Conservation (phyloP, 495 filamentous ascomycete species). For the Niebla homalea region DNA sequence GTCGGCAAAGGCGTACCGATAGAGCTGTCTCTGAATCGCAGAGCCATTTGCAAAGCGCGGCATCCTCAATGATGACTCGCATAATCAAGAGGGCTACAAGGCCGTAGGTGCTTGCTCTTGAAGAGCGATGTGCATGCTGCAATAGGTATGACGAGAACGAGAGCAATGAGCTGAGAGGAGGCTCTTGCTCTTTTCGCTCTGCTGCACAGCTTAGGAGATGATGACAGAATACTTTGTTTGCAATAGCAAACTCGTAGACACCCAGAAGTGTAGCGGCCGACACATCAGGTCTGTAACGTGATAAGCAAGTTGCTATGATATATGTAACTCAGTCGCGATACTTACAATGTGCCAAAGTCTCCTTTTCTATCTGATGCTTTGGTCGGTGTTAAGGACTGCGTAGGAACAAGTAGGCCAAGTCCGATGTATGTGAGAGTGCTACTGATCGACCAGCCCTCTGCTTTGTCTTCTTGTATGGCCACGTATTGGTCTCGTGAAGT, state of each 20-base stretch:
- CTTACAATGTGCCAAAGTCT: slow-evolving; percentile 58
- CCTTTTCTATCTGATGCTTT: slow-evolving; percentile 63
- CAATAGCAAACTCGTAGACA: slow-evolving; percentile 84
- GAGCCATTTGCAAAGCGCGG: slow-evolving; percentile 67
- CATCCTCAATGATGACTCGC: slow-evolving; percentile 80
- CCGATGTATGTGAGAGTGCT: slow-evolving; percentile 76
- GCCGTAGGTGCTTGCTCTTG: slow-evolving; percentile 63
- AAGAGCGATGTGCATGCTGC: slow-evolving; percentile 81
- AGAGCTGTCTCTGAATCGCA: slow-evolving; percentile 69
- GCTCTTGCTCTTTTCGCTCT: slow-evolving; percentile 52
- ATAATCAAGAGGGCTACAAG: slow-evolving; percentile 72
- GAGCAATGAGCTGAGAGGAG: slow-evolving; percentile 69
- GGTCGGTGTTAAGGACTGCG: slow-evolving; percentile 42
- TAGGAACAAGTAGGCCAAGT: slow-evolving; percentile 59
- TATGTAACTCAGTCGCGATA: not conserved
- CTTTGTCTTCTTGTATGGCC: slow-evolving; percentile 80
- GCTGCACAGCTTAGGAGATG: slow-evolving; percentile 54
- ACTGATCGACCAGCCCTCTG: slow-evolving; percentile 77
- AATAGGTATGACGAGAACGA: slow-evolving; percentile 86
- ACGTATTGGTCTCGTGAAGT: slow-evolving; percentile 61
- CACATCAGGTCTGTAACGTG: slow-evolving; percentile 50
- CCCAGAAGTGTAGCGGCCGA: slow-evolving; percentile 68
- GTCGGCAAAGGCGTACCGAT: slow-evolving; percentile 72
- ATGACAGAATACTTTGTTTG: slow-evolving; percentile 91
- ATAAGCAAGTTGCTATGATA: slow-evolving; percentile 16